Evolutionary conservation across 495 filamentous ascomycete genomes (phyloP).

Genomic region (Podospora sp.): DNA sequence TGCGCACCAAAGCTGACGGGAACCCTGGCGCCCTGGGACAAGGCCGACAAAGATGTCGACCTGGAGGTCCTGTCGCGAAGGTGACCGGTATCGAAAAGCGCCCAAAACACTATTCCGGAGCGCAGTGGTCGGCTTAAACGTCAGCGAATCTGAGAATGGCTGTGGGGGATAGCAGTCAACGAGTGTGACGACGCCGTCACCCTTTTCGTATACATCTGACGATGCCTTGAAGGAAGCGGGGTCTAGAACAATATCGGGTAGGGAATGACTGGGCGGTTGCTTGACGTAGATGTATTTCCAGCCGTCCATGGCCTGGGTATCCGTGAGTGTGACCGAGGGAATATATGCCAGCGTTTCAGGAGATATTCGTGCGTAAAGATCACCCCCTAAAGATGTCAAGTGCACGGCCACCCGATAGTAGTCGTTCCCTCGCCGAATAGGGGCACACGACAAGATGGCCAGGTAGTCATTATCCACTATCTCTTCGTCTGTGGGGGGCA

Average conservation of each 20-base stretch:
- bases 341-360: neutral
- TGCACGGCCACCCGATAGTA: neutral
- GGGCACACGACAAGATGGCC: neutral
- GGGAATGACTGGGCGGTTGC: neutral
- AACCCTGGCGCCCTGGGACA: neutral
- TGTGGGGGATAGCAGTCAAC: neutral
- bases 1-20: neutral
- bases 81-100: neutral
- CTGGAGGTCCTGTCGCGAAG: neutral
- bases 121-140: neutral
- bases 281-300: constrained; percentile 11
- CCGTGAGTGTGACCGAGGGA: neutral
- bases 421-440: neutral
- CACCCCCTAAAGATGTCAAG: neutral
- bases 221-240: neutral
- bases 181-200: neutral
- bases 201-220: neutral
- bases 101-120: constrained; percentile 2
- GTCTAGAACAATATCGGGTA: constrained; percentile 6
- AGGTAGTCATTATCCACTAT: neutral
- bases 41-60: constrained; percentile 11
- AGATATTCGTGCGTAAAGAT: constrained; percentile 3
- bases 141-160: no score
- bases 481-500: neutral
- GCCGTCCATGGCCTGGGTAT: neutral